Conservation (phyloP, 2,329 filamentous ascomycete species). For the Fusarium palustre region DNA sequence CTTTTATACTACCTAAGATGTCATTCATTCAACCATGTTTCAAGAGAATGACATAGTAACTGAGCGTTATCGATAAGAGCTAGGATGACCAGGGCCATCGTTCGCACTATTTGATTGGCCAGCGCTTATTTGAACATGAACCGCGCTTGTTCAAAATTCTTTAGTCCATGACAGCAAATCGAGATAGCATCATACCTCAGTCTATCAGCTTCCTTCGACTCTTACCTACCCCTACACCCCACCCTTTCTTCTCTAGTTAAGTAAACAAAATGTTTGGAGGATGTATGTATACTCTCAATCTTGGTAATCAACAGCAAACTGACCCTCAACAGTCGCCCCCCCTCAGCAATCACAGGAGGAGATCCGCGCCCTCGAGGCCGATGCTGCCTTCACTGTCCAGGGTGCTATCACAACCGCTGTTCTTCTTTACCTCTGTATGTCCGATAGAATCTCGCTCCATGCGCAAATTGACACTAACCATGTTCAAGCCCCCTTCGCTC, state of each 20-base stretch:
- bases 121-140: constrained; percentile 16
- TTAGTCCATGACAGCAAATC: constrained; percentile 31
- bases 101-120: constrained; percentile 23
- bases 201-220: constrained; percentile 18
- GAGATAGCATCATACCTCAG: constrained; percentile 47
- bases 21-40: background rate
- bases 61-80: constrained; percentile 45
- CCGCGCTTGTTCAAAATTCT: constrained; percentile 42
- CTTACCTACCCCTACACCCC: constrained; percentile 6
- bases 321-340: constrained; percentile 66
- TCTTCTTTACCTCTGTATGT: constrained; percentile 81
- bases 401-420: constrained; percentile 73
- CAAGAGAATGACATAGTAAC: constrained; percentile 15
- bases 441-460: background rate
- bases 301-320: constrained; percentile 22
- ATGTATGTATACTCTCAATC: constrained; percentile 58
- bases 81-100: constrained; percentile 49
- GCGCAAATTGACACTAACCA: constrained; percentile 10
- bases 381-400: constrained; percentile 75
- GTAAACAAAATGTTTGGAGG: constrained; percentile 70
- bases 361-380: constrained; percentile 75
- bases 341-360: constrained; percentile 77
- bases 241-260: constrained; percentile 2
- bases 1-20: background rate
- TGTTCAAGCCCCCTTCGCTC: constrained; percentile 66